Percentiles rank a stretch among this genome's conserved stretches.
phyloP scores from a whole-genome alignment of 1,284 basidiomycete genomes.

The Cystobasidium slooffiae region DNA sequence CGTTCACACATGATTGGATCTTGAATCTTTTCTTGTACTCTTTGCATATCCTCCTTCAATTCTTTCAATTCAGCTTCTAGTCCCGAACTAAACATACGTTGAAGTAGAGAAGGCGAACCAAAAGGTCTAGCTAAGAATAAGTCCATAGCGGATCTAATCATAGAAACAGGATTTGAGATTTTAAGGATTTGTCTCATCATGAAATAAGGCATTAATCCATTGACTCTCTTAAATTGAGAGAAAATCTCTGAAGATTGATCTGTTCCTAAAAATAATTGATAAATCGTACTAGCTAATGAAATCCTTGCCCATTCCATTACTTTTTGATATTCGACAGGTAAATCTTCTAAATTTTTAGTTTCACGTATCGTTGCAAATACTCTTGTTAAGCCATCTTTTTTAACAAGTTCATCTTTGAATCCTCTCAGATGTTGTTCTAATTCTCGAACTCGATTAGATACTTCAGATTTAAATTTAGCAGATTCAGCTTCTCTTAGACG shows the following conservation, averaged over 20 bases:
- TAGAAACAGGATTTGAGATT: conserved; percentile 93
- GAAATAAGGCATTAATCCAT: conserved; percentile 97
- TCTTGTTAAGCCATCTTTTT: conserved; percentile 82
- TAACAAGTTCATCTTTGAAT: conserved; percentile 90
- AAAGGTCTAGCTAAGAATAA: conserved; percentile 98
- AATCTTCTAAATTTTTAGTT: conserved; percentile 74
- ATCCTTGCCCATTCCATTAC: conserved; percentile 96
- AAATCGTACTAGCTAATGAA: conserved; percentile 95
- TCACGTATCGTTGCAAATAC: conserved; percentile 86
- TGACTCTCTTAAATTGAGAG: conserved; percentile 84
- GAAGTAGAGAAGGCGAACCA: conserved; percentile 85
- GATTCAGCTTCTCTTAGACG: conserved; percentile 84
- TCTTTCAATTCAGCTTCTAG: conserved; percentile 84
- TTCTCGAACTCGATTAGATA: conserved; percentile 80
- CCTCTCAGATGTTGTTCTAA: conserved; percentile 81
- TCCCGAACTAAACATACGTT: conserved; percentile 92
- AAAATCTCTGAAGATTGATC: conserved; percentile 91
- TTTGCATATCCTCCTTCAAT: conserved; percentile 81
- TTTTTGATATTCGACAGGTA: conserved; percentile 84
- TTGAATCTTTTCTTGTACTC: conserved; percentile 84
- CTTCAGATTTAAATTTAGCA: conserved; percentile 82
- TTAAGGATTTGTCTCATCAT: conserved; percentile 88
- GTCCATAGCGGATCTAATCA: conserved; percentile 91
- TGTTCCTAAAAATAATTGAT: conserved; percentile 89
- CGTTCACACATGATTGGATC: conserved; percentile 87